Conservation (phyloP, 192 early-diverging fungal genomes). For the Coemansia sp. region DNA sequence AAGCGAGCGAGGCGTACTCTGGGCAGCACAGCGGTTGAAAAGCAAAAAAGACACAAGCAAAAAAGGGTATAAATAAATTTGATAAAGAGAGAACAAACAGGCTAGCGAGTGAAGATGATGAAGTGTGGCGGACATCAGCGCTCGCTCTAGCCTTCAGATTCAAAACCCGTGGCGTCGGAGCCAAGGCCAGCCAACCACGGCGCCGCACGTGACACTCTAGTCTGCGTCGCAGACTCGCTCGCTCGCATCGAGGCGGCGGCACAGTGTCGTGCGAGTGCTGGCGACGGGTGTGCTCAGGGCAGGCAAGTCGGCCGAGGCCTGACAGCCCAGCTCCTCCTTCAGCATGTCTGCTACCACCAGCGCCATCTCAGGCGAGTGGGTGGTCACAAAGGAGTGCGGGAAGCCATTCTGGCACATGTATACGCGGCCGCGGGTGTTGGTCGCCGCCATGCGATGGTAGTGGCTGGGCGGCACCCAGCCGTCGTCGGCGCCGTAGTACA, state of each 20-base stretch:
- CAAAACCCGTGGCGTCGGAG: neutral
- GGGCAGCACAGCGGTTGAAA: too few relatives aligned
- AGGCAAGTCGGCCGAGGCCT: neutral
- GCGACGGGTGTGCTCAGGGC: too few relatives aligned
- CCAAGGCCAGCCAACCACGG: neutral
- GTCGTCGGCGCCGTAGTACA: conserved; percentile 76
- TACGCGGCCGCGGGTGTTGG: conserved; percentile 63
- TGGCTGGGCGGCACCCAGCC: conserved; percentile 72
- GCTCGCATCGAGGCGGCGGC: neutral
- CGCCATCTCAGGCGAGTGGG: conserved; percentile 36
- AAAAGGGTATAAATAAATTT: neutral
- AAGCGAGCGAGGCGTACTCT: too few relatives aligned
- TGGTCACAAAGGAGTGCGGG: conserved; percentile 75
- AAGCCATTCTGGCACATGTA: conserved; percentile 65
- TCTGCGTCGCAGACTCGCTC: neutral
- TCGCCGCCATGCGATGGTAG: conserved; percentile 59
- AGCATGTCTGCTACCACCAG: conserved; percentile 23
- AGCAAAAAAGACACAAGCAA: neutral
- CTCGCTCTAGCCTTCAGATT: too few relatives aligned
- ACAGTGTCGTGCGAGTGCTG: neutral
- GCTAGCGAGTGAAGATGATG: neutral
- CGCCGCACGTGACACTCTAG: neutral
- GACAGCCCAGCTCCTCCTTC: conserved; percentile 16
- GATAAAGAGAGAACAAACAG: neutral
- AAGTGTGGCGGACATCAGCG: too few relatives aligned